Conservation (phyloP, 176 grass and related monocot species). For the Calamus simplicifolius region DNA sequence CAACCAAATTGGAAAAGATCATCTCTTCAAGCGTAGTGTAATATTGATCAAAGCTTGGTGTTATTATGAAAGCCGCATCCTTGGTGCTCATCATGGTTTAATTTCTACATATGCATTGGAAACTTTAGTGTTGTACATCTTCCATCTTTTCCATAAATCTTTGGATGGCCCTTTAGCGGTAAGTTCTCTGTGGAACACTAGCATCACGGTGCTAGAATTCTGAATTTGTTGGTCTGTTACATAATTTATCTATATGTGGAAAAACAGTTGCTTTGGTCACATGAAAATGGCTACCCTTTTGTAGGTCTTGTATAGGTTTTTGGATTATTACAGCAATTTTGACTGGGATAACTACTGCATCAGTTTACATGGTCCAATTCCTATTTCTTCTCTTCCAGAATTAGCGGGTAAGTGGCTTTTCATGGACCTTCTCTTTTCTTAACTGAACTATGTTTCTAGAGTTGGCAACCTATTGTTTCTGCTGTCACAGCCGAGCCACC, state of each 20-base stretch:
- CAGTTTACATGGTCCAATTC: slow-evolving; percentile 61
- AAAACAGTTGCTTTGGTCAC: neutral
- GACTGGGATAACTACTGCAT: slow-evolving; percentile 81
- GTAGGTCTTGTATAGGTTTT: slow-evolving; percentile 90
- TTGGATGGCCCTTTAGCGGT: slow-evolving; percentile 70
- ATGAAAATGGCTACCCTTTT: slow-evolving; percentile 19
- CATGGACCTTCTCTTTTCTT: neutral
- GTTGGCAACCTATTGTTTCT: slow-evolving; percentile 6
- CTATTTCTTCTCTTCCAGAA: slow-evolving; percentile 67
- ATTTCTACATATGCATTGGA: slow-evolving; percentile 97
- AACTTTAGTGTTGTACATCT: slow-evolving; percentile 68
- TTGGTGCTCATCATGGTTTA: slow-evolving; percentile 89
- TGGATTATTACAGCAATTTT: slow-evolving; percentile 94
- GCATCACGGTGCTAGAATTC: too few relatives aligned
- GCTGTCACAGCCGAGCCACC: slow-evolving; percentile 42
- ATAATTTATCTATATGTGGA: too few relatives aligned
- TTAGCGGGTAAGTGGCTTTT: slow-evolving; percentile 59
- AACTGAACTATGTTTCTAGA: too few relatives aligned
- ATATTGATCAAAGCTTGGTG: slow-evolving; percentile 94
- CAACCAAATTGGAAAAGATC: slow-evolving; percentile 46
- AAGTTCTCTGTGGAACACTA: slow-evolving; percentile 15
- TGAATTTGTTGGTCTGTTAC: too few relatives aligned
- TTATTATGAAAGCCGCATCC: slow-evolving; percentile 95
- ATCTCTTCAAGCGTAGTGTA: slow-evolving; percentile 85
- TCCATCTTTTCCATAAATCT: slow-evolving; percentile 62